These are phyloP conservation scores for Chamaecrista fasciculata DNA, from an alignment of 306 rosid genomes.

Conservation along the genomic window DNA sequence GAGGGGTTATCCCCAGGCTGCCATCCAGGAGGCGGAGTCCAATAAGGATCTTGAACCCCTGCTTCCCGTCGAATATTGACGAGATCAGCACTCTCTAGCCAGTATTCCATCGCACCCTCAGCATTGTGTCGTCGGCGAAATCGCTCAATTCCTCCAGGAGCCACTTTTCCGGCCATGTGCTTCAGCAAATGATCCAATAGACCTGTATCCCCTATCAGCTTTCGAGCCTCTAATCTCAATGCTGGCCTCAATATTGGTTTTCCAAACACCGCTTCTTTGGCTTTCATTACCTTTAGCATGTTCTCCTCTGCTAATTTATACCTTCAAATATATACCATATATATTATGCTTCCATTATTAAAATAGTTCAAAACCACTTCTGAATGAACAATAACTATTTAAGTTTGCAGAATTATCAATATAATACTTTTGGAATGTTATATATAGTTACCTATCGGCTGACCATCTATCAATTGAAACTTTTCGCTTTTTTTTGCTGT, in stretches of 20 bases:
- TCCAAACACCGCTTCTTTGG: constrained; percentile 55
- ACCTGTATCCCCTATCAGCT: constrained; percentile 87
- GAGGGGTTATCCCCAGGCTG: constrained; percentile 69
- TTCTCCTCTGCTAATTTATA: constrained; percentile 72
- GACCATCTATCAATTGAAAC: constrained; percentile 56
- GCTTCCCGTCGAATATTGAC: constrained; percentile 57
- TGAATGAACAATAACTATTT: neutral
- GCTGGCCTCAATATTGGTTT: constrained; percentile 71
- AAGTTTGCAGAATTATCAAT: neutral
- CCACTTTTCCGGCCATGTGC: constrained; percentile 93
- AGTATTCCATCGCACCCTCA: constrained; percentile 91
- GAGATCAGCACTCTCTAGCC: constrained; percentile 88
- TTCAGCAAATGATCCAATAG: constrained; percentile 84
- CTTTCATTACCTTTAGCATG: constrained; percentile 76
- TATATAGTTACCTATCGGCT: constrained; percentile 36
- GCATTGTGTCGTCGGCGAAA: constrained; percentile 81
- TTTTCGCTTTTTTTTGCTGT: constrained; percentile 42
- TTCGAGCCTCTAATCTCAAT: constrained; percentile 77
- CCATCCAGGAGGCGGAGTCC: constrained; percentile 94
- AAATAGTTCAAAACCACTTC: neutral
- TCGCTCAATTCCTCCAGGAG: constrained; percentile 73
- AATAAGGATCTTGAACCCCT: constrained; percentile 80
- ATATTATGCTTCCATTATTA: neutral
- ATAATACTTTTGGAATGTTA: neutral
- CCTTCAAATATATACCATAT: constrained; percentile 40